phyloP scores from a whole-genome alignment of 2,329 filamentous ascomycete genomes.

The Arthroderma sp. region DNA sequence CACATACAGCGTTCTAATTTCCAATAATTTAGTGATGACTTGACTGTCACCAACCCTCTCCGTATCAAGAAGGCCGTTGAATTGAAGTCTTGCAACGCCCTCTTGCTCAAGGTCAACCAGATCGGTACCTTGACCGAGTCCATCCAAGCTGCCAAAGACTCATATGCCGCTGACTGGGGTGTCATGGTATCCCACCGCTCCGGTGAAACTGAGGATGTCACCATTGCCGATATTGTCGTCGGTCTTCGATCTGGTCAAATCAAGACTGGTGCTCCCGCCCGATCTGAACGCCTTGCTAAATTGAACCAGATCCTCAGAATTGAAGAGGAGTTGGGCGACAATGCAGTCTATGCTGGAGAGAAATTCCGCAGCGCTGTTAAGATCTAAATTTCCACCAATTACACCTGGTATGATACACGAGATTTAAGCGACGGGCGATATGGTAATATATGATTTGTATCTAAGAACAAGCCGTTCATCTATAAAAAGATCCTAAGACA shows the following conservation, averaged over 20 bases:
- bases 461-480: too few species aligned
- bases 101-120: constrained; percentile 99
- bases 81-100: constrained; percentile 95
- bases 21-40: constrained; percentile 53
- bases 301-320: constrained; percentile 99
- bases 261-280: constrained; percentile 93
- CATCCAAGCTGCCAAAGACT: constrained; percentile 98
- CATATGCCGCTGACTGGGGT: constrained; percentile 88
- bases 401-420: background rate
- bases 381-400: constrained; percentile 47
- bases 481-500: too few species aligned
- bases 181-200: constrained; percentile 99
- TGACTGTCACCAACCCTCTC: constrained; percentile 97
- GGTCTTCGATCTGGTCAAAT: constrained; percentile 95
- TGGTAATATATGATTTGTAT: too few species aligned
- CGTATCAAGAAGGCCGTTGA: constrained; percentile 99
- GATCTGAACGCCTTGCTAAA: constrained; percentile 97
- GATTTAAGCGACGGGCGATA: too few species aligned
- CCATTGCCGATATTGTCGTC: constrained; percentile 94
- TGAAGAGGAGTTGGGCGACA: constrained; percentile 91
- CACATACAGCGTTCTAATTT: too few species aligned
- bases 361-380: constrained; percentile 88
- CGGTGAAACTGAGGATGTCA: constrained; percentile 98
- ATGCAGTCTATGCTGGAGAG: constrained; percentile 80
- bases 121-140: constrained; percentile 98